Conservation (phyloP, 2,329 filamentous ascomycete genomes). For the Atkinsonella texensis region DNA sequence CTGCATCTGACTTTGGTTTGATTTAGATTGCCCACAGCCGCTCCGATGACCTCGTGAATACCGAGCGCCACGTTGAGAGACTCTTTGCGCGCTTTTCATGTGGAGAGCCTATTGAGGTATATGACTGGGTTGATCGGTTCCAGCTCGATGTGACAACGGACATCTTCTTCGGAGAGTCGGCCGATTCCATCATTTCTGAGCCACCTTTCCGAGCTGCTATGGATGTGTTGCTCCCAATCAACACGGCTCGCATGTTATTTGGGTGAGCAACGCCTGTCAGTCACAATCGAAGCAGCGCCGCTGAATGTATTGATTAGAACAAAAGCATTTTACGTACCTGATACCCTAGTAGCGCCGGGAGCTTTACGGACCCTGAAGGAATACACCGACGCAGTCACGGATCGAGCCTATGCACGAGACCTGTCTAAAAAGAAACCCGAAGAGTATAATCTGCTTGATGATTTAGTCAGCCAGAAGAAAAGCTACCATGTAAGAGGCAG, state of each 20-base stretch:
- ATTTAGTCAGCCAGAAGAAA: background rate
- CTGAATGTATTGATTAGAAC: background rate
- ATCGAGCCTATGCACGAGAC: background rate
- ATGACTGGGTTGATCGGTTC: background rate
- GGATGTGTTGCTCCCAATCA: background rate
- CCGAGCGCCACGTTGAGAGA: background rate
- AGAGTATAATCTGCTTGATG: background rate
- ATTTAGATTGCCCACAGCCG: background rate
- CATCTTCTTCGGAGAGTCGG: background rate
- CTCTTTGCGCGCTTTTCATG: background rate
- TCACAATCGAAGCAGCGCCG: too few species aligned
- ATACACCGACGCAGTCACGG: background rate
- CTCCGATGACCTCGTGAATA: background rate
- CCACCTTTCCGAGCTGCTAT: background rate
- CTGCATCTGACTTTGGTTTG: background rate
- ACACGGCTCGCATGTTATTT: background rate
- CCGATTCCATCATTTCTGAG: background rate
- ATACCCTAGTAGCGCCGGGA: background rate
- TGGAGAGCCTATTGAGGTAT: background rate
- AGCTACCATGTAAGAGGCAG: background rate
- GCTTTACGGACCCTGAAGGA: background rate
- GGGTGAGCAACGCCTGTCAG: background rate
- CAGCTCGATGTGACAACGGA: background rate
- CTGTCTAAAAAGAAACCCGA: background rate
- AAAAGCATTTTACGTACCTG: background rate